A percentile compares a stretch with the other conserved stretches of the same genome.
phyloP scores from a whole-genome alignment of 139 green algal species.

The Edaphochlamys debaryana region DNA sequence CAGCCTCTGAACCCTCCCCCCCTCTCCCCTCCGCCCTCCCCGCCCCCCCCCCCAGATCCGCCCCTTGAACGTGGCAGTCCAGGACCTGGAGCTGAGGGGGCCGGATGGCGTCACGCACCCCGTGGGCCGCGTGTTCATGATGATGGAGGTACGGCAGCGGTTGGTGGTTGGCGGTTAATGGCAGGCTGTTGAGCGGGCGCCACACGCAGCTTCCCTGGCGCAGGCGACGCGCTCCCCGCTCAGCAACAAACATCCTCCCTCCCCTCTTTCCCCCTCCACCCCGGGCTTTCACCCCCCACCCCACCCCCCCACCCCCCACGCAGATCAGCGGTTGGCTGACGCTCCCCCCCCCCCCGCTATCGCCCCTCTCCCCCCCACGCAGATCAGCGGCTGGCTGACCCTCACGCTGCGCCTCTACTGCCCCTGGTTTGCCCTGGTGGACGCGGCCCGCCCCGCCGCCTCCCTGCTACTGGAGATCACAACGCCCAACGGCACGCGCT shows the following conservation, averaged over 20 bases:
- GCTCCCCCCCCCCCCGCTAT: no score
- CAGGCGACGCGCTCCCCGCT: background rate
- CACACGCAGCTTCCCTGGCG: background rate
- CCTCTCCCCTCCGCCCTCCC: background rate
- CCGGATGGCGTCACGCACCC: background rate
- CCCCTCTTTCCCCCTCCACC: background rate
- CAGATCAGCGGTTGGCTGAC: no score
- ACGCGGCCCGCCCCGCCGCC: background rate
- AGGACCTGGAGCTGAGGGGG: background rate
- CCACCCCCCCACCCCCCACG: background rate
- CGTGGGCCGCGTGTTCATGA: background rate
- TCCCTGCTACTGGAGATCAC: background rate
- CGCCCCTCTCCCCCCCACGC: background rate
- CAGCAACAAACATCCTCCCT: no score
- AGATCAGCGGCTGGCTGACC: slow-evolving; percentile 31
- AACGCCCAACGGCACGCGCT: slow-evolving; percentile 15
- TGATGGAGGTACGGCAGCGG: slow-evolving; percentile 19
- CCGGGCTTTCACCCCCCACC: background rate
- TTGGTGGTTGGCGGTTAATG: background rate
- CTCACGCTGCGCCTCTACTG: slow-evolving; percentile 14
- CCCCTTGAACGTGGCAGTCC: background rate
- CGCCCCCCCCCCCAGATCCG: background rate
- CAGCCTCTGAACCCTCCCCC: background rate
- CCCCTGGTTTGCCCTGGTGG: slow-evolving; percentile 37
- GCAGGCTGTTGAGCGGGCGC: background rate